Conservation (phyloP, 192 early-diverging fungal species). For the Podila minutissima region DNA sequence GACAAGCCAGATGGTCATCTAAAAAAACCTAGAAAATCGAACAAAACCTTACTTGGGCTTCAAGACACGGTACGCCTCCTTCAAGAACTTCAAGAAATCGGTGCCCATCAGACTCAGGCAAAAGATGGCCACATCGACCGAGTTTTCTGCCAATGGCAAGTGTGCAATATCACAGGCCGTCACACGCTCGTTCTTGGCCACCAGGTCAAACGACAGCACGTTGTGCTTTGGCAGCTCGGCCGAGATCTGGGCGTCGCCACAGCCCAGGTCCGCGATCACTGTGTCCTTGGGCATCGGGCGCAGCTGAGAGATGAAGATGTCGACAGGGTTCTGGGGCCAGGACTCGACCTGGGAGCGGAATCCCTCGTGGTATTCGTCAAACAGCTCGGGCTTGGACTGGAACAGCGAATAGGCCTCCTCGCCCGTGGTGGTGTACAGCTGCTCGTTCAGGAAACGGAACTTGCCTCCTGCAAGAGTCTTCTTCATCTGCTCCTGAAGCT, state of each 20-base stretch:
- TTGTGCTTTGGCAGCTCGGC: conserved; percentile 72
- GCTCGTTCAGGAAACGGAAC: conserved; percentile 95
- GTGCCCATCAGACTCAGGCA: conserved; percentile 97
- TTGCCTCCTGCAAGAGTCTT: conserved; percentile 66
- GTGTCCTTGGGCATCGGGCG: conserved; percentile 56
- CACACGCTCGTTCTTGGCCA: conserved; percentile 80
- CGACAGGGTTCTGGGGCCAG: conserved; percentile 96
- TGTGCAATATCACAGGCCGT: conserved; percentile 94
- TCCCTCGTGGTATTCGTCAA: conserved; percentile 95
- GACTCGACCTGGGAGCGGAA: conserved; percentile 90
- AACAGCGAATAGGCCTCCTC: conserved; percentile 80
- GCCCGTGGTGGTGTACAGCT: conserved; percentile 90
- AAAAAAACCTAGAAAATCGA: conserved; percentile 1
- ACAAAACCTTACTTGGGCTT: conserved; percentile 69
- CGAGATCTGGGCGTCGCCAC: conserved; percentile 92
- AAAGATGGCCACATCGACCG: conserved; percentile 89
- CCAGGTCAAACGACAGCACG: conserved; percentile 91
- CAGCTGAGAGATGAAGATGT: conserved; percentile 81
- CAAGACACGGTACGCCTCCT: conserved; percentile 88
- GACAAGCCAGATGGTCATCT: not conserved
- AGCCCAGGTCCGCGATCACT: conserved; percentile 93
- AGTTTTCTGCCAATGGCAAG: conserved; percentile 72
- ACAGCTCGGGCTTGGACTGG: conserved; percentile 85
- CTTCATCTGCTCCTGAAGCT: conserved; percentile 61
- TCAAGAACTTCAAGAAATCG: conserved; percentile 91